Evolutionary conservation across 331 rosid species (phyloP), one percentile per base, ranked within the genome.

Genomic region (Malus hybrid): DNA sequence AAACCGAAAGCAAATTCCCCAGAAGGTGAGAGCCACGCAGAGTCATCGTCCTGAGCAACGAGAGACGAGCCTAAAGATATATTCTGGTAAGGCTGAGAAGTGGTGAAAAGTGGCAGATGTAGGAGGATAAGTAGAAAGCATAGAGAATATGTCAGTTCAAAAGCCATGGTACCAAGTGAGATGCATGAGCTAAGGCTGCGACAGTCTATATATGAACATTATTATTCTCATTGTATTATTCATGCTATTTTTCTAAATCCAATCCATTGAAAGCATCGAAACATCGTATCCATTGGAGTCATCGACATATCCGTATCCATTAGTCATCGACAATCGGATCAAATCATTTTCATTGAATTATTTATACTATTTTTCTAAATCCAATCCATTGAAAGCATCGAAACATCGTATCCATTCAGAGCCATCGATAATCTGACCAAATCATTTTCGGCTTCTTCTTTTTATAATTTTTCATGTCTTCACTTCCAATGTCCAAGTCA

Each of bases 1-100:
- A 77, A 77, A 20, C 80, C 80, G 22, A 77, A 59, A 15, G 70
- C 52, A 31, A 77, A 77, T 20, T 77, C 80, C 4, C 69, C 62
- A 1, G 70, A 68, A 5, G 69, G 70, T 0, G 65, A 77, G 5
- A 34, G 2, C 75, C 80, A 77, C 2, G 10, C 31, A 20, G 50
- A 61, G 42, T n/a, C 29, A 13, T 61, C 24, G 19, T 60, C 28
- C 1, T 3, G 14, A 7, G 76, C 80, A 44, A 46, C 62, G n/a
- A 69, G 80, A 18, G 20, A 59, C 14, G 70, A 69, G 3, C 65
- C 75, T 2, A 69, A 31, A n/a, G 75, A 9, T 46, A 61, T 61
- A 5, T 77, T 69, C 2, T 13, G 7, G 34, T 60, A 10, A 29
- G 70, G 31, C 13, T 29, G 20, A 61, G 76, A 74, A 1, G 57